phyloP scores from a whole-genome alignment of 2,329 filamentous ascomycete genomes.

The Paradendryphiella salina region DNA sequence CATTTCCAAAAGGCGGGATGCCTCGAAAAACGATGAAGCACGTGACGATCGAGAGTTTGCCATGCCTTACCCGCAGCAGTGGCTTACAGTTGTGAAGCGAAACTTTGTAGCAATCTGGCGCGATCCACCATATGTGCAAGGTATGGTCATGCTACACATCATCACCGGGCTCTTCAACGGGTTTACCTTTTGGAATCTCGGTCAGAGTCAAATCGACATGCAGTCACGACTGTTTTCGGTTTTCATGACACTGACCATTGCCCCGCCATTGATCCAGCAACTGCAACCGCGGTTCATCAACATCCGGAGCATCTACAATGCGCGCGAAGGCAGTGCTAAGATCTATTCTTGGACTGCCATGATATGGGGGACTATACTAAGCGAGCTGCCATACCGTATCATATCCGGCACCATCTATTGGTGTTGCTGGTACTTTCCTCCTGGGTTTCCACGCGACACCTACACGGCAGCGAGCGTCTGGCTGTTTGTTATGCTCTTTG shows the following conservation, averaged over 20 bases:
- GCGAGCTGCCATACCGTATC: conserved; percentile 71
- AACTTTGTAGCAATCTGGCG: conserved; percentile 66
- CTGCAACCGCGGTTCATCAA: conserved; percentile 72
- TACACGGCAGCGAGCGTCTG: conserved; percentile 66
- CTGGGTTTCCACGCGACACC: conserved; percentile 58
- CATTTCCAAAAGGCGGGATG: conserved; percentile 39
- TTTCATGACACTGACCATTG: conserved; percentile 77
- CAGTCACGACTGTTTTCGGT: conserved; percentile 70
- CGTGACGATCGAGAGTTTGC: conserved; percentile 53
- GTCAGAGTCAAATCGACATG: conserved; percentile 48
- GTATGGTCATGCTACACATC: conserved; percentile 56
- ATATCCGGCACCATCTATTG: conserved; percentile 67
- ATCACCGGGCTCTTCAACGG: conserved; percentile 55
- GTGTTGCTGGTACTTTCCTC: conserved; percentile 56
- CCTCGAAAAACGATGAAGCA: conserved; percentile 39
- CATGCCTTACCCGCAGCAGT: conserved; percentile 49
- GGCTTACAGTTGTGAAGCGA: conserved; percentile 48
- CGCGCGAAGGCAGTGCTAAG: conserved; percentile 74
- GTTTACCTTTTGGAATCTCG: conserved; percentile 55
- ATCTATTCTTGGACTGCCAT: conserved; percentile 79
- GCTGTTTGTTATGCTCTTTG: conserved; percentile 67
- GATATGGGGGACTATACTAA: conserved; percentile 65
- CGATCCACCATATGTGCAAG: conserved; percentile 65
- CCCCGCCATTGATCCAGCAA: conserved; percentile 74
- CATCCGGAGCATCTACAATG: conserved; percentile 68